A percentile compares a stretch with the other conserved stretches of the same genome.
Evolutionary conservation across 345 rosid genomes (phyloP).

Genomic region (Cochlearia excelsa): DNA sequence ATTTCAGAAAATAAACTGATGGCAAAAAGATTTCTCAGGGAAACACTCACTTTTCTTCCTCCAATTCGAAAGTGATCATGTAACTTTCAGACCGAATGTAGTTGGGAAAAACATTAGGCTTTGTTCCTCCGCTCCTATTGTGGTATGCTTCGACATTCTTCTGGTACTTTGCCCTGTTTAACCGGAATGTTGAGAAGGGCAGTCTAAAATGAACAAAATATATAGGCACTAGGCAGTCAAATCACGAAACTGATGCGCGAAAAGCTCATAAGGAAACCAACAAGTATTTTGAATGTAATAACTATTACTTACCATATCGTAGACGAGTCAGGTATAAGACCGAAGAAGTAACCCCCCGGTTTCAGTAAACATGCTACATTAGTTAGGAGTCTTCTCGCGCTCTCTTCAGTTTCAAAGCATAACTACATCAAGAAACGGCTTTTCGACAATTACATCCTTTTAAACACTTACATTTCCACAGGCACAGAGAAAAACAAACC

Average conservation of each 20-base stretch:
- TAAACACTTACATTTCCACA: not conserved
- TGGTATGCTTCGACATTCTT: conserved; percentile 97
- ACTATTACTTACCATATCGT: conserved; percentile 76
- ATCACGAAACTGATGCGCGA: not conserved
- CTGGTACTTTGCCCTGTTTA: conserved; percentile 93
- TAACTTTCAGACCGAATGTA: conserved; percentile 91
- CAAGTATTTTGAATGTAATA: conserved; percentile 15
- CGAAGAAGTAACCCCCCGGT: conserved; percentile 96
- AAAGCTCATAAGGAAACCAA: conserved; percentile 6
- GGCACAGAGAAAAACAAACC: not conserved
- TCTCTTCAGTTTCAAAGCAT: conserved; percentile 91
- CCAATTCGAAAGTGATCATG: conserved; percentile 87
- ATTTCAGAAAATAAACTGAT: conserved; percentile 1
- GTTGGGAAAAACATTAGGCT: conserved; percentile 85
- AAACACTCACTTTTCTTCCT: conserved; percentile 82
- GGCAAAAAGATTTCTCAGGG: not conserved
- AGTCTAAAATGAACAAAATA: not conserved
- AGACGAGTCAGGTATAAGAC: conserved; percentile 96
- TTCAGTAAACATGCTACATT: conserved; percentile 82
- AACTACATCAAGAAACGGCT: conserved; percentile 43
- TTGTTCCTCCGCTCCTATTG: conserved; percentile 72
- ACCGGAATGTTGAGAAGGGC: conserved; percentile 12
- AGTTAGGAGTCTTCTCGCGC: conserved; percentile 73
- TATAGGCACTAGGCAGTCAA: not conserved
- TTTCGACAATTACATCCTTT: conserved; percentile 12